Percentiles rank a stretch among this genome's conserved stretches.
Conservation (phyloP, 164 flowering plant species). For the Tinospora cordifolia region DNA sequence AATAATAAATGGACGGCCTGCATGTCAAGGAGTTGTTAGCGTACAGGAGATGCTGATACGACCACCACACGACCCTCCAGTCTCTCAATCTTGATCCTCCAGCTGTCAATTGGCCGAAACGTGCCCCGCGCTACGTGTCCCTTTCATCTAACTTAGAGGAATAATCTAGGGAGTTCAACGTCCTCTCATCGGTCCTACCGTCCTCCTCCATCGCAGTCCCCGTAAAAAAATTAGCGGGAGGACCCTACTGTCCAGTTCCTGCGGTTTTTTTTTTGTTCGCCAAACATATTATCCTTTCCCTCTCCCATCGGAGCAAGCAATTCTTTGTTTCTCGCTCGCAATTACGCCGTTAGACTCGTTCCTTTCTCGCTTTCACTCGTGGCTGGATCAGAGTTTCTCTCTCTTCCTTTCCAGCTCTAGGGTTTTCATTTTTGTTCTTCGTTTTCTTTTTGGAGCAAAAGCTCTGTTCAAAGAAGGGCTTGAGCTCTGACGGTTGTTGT, state of each 20-base stretch:
- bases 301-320: slow-evolving; percentile 9
- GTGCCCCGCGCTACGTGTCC: neutral
- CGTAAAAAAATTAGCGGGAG: neutral
- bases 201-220: too few relatives aligned
- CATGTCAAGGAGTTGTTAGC: too few relatives aligned
- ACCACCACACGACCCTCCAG: too few relatives aligned
- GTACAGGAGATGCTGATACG: too few relatives aligned
- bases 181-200: neutral
- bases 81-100: neutral
- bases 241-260: neutral
- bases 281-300: slow-evolving; percentile 11
- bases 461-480: neutral
- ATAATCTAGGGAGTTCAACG: neutral
- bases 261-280: neutral
- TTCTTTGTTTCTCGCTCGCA: slow-evolving; percentile 8
- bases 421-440: neutral
- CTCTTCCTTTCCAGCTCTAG: slow-evolving; percentile 3
- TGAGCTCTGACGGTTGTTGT: neutral
- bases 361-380: neutral
- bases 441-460: neutral
- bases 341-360: slow-evolving; percentile 8
- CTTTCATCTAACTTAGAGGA: neutral
- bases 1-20: too few relatives aligned
- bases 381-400: too few relatives aligned
- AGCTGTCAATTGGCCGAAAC: neutral